phyloP scores from a whole-genome alignment of 2,329 filamentous ascomycete species.

The Penicillium sp. region DNA sequence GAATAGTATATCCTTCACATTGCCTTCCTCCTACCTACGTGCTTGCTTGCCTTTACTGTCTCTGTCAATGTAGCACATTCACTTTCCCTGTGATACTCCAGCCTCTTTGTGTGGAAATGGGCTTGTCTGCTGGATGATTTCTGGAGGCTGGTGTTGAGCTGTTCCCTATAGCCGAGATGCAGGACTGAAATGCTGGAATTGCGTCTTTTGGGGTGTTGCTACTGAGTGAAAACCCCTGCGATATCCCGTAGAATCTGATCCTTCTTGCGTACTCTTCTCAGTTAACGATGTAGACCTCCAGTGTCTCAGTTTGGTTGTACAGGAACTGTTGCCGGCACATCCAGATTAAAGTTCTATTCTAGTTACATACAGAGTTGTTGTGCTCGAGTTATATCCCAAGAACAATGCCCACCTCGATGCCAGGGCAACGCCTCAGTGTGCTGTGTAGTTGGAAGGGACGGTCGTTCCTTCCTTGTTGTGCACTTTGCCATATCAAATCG shows the following conservation, averaged over 20 bases:
- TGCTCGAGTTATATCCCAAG: neutral
- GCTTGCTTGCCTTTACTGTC: neutral
- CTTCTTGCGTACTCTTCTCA: neutral
- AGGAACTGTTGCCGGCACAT: neutral
- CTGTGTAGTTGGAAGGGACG: neutral
- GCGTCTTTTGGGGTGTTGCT: neutral
- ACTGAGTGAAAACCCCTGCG: neutral
- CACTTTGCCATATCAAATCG: neutral
- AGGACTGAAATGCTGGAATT: neutral
- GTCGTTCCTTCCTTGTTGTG: slow-evolving; percentile 5
- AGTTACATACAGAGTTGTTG: neutral
- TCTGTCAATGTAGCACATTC: neutral
- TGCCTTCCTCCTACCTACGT: neutral
- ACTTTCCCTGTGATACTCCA: slow-evolving; percentile 2
- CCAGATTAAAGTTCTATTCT: slow-evolving; percentile 3
- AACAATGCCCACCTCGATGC: too few species aligned
- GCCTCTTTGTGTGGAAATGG: neutral
- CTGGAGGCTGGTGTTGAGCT: neutral
- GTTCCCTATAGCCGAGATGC: neutral
- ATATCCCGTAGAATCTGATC: neutral
- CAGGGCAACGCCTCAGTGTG: neutral
- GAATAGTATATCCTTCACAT: neutral
- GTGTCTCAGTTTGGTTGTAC: slow-evolving; percentile 6
- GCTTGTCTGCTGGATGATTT: neutral
- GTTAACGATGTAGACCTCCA: neutral